Conservation (phyloP, 129 eudicot genomes). For the Daucus carota region DH1_v3.0 NC_030381.2:5484501-5485000, state of each 20-base stretch:
- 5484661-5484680: not conserved
- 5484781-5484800: not conserved
- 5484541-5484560: not conserved
- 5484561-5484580: not conserved
- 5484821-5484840: not conserved
- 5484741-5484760: not conserved
- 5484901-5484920: not conserved
- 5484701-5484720: not conserved
- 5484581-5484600: too few species aligned
- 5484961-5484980: not conserved
- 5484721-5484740: not conserved
- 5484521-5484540: not conserved
- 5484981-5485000: not conserved
- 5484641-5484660: too few species aligned
- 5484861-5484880: not conserved
- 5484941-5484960: too few species aligned
- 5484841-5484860: not conserved
- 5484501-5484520: too few species aligned
- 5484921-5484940: too few species aligned
- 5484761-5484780: not conserved
- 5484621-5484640: too few species aligned
- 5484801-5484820: not conserved
- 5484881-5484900: constrained; percentile 1
- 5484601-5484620: too few species aligned
- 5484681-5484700: not conserved